Base-by-base conservation (phyloP, 225 moss, liverwort and hornwort genomes). In the Marchantia paleacea region DNA sequence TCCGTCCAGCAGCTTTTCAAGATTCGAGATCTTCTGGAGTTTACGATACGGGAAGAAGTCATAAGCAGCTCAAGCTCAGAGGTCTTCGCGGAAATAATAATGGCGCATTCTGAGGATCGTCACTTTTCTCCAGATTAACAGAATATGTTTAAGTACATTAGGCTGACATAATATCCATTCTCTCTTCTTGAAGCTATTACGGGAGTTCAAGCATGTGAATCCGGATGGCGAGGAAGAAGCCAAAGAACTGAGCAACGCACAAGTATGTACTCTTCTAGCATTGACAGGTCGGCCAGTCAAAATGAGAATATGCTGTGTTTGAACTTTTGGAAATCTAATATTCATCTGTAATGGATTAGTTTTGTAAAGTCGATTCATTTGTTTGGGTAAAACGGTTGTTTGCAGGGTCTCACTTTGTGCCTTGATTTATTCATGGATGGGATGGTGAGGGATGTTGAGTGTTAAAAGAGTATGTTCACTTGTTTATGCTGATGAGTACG, bases 171-270 rank as follows among this genome's bases (percentile, higher is more conserved):
- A 10, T 26, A 12, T 53, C 25, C 52, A 25, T 52, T 73, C 20
- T n/a, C 47, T 30, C 52, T 7, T 52, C 48, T 88, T 80, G 84
- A 89, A 97, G 97, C 85, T 95, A 67, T 87, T 99, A 26, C 90
- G 95, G 82, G 99, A 99, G 83, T 94, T 99, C 80, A 95, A 89
- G 83, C 99, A 99, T 87, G 92, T 99, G 55, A 95, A 99, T 84
- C 95, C 99, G 70, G 79, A 90, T 79, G 91, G 90, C 79, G 95
- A 99, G 79, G 85, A 92, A 58, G 99, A 99, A 90, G 84, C 84
- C 31, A 85, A 88, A 70, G 91, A 92, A 79, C 88, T 99, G 10
- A 85, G 91, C 86, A 85, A 85, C 72, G 81, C 83, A 28, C 93
- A 95, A 70, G 97, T 99, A 84, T 85, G 80, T 29, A 65, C 48